Conservation (phyloP, 768 basidiomycete species). For the Gyrodon lividus region DNA sequence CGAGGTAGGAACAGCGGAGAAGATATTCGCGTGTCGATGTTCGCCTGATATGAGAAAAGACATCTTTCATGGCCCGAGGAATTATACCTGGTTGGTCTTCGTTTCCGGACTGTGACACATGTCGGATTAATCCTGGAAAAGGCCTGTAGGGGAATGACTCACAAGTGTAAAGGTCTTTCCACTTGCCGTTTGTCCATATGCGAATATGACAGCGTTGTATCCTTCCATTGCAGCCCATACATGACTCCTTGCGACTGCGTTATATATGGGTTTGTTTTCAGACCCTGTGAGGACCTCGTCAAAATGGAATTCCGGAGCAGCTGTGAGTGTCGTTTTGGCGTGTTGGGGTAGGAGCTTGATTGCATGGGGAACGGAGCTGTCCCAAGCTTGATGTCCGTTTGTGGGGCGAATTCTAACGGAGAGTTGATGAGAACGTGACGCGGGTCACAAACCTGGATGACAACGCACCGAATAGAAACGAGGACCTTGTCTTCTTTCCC, state of each 20-base stretch:
- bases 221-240: constrained; percentile 95
- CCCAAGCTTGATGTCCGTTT: constrained; percentile 54
- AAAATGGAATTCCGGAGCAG: constrained; percentile 58
- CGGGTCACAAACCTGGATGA: background rate
- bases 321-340: constrained; percentile 42
- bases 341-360: constrained; percentile 62
- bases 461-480: constrained; percentile 70
- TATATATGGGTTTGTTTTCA: constrained; percentile 78
- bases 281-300: constrained; percentile 78
- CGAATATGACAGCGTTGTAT: constrained; percentile 94
- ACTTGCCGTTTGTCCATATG: constrained; percentile 86
- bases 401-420: constrained; percentile 61
- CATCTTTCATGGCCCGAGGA: constrained; percentile 87
- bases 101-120: constrained; percentile 53
- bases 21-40: constrained; percentile 86
- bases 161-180: constrained; percentile 74
- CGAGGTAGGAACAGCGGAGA: constrained; percentile 93
- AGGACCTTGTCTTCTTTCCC: constrained; percentile 85
- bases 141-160: constrained; percentile 11
- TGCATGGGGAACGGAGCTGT: constrained; percentile 41
- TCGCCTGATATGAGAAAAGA: constrained; percentile 79
- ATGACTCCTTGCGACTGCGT: constrained; percentile 71
- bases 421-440: constrained; percentile 2
- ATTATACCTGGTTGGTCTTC: constrained; percentile 92
- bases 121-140: constrained; percentile 41